Percentiles rank a stretch among this genome's conserved stretches.
phyloP scores from a whole-genome alignment of 495 filamentous ascomycete genomes.

The Hypoxylon rickii region DNA sequence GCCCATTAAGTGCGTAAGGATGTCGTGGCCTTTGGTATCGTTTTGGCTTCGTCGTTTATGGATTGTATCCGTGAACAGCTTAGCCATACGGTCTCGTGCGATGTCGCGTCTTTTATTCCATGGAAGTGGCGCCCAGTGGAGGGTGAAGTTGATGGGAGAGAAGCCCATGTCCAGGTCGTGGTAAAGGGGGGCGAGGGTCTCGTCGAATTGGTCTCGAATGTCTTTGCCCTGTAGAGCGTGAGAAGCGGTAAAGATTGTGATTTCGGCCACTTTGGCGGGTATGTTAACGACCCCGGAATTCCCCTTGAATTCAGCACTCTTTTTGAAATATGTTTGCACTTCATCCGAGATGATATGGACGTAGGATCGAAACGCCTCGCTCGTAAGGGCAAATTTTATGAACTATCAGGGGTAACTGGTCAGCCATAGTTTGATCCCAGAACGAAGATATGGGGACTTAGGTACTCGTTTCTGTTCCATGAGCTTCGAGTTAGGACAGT shows the following conservation, averaged over 20 bases:
- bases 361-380: neutral
- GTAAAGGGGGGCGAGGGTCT: neutral
- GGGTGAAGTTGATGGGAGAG: neutral
- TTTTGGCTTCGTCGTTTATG: neutral
- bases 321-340: neutral
- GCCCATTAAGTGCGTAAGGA: neutral
- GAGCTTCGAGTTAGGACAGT: neutral
- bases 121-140: neutral
- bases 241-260: neutral
- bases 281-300: neutral
- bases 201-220: neutral
- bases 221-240: neutral
- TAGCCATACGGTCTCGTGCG: neutral
- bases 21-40: neutral
- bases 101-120: neutral
- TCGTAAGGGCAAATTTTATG: neutral
- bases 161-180: conserved; percentile 1
- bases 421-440: neutral
- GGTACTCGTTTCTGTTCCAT: neutral
- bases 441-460: neutral
- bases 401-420: neutral
- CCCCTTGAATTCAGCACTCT: neutral
- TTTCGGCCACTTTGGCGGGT: neutral
- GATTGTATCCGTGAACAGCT: neutral
- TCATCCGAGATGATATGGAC: neutral